These are phyloP conservation scores for Phytophthora cactorum DNA, from an alignment of 352 stramenopile species.

Conservation along the genomic window DNA sequence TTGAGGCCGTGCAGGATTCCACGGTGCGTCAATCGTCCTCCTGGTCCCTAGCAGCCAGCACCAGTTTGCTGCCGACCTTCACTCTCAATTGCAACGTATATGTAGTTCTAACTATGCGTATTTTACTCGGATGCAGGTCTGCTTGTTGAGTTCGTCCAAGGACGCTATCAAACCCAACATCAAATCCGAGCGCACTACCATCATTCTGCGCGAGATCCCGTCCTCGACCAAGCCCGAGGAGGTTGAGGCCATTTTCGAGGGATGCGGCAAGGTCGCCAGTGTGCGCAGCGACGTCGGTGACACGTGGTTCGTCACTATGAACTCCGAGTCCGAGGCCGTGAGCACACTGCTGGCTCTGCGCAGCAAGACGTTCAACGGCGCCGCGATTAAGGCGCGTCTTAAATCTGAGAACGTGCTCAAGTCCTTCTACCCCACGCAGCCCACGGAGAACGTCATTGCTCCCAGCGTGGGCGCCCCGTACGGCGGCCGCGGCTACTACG, in stretches of 20 bases:
- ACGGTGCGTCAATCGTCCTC: slow-evolving; percentile 37
- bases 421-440: slow-evolving; percentile 89
- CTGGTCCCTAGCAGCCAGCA: neutral
- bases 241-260: slow-evolving; percentile 89
- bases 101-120: slow-evolving; percentile 36
- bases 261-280: slow-evolving; percentile 72
- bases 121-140: slow-evolving; percentile 45
- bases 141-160: slow-evolving; percentile 73
- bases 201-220: slow-evolving; percentile 93
- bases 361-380: slow-evolving; percentile 91
- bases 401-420: slow-evolving; percentile 94
- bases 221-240: slow-evolving; percentile 85
- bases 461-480: slow-evolving; percentile 47
- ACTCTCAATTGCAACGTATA: neutral
- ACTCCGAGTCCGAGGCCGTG: slow-evolving; percentile 88
- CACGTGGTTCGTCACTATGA: slow-evolving; percentile 94
- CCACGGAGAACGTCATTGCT: slow-evolving; percentile 54
- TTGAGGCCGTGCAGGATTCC: slow-evolving; percentile 79
- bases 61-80: neutral
- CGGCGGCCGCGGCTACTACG: slow-evolving; percentile 75
- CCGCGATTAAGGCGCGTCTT: slow-evolving; percentile 90
- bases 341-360: slow-evolving; percentile 85
- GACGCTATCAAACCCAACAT: slow-evolving; percentile 93
- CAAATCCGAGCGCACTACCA: slow-evolving; percentile 93
- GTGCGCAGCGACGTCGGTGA: slow-evolving; percentile 93